A percentile compares a stretch with the other conserved stretches of the same genome.
Evolutionary conservation across 106 monocot species (phyloP).

Genomic region (Dioscorea alata): DNA sequence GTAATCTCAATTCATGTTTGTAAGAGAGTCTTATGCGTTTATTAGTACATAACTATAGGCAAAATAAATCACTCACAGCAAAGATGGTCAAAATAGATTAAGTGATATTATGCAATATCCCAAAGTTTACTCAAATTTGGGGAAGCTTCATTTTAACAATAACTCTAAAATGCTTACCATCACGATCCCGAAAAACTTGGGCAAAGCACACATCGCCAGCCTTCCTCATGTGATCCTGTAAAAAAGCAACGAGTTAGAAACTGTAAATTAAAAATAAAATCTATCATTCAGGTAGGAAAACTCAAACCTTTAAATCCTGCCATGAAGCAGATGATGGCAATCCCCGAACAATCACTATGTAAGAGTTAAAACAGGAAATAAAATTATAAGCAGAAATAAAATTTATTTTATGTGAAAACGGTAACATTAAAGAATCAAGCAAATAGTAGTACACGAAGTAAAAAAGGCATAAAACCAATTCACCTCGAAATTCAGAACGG

Average conservation of each 20-base stretch:
- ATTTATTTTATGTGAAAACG: too few relatives aligned
- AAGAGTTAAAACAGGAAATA: not conserved
- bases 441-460: not conserved
- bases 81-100: not conserved
- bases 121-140: not conserved
- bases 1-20: not conserved
- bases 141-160: not conserved
- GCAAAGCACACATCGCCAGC: constrained; percentile 82
- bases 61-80: not conserved
- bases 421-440: not conserved
- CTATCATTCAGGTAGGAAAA: not conserved
- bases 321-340: constrained; percentile 83
- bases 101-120: not conserved
- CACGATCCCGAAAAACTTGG: constrained; percentile 65
- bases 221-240: constrained; percentile 76
- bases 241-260: not conserved
- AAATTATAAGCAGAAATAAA: not conserved
- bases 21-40: not conserved
- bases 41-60: too few relatives aligned
- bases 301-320: constrained; percentile 78
- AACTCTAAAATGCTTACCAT: constrained; percentile 24
- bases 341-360: constrained; percentile 48
- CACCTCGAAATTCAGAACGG: constrained; percentile 71
- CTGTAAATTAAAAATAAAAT: not conserved
- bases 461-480: not conserved